Conservation (phyloP, 1,284 basidiomycete species). For the Blastosporella zonata region DNA sequence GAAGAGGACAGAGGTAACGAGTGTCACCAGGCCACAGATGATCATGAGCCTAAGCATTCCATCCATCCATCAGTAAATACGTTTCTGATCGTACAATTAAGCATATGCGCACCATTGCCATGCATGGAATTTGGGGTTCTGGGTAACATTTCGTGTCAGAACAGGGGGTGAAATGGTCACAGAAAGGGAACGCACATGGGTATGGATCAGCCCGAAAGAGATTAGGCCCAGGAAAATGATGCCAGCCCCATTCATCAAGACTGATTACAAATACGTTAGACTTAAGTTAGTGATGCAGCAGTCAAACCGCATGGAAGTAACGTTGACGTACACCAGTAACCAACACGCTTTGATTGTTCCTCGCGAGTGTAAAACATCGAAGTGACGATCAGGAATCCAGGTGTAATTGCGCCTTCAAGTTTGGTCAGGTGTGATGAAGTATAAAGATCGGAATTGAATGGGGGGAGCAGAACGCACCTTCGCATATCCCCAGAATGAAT, state of each 20-base stretch:
- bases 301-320: not conserved
- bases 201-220: conserved; percentile 65
- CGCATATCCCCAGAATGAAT: conserved; percentile 70
- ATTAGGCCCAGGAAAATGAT: conserved; percentile 72
- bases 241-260: conserved; percentile 61
- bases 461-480: conserved; percentile 36
- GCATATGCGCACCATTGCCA: conserved; percentile 43
- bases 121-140: conserved; percentile 32
- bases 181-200: conserved; percentile 26
- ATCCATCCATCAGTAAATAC: too few relatives aligned
- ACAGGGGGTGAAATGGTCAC: not conserved
- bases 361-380: conserved; percentile 72
- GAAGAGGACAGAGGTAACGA: conserved; percentile 55
- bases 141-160: not conserved
- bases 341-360: conserved; percentile 71
- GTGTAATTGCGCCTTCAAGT: conserved; percentile 68
- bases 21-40: conserved; percentile 64
- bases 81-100: not conserved
- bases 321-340: conserved; percentile 65
- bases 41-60: conserved; percentile 75
- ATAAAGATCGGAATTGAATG: not conserved
- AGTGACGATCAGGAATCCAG: conserved; percentile 71
- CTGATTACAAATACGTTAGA: too few relatives aligned
- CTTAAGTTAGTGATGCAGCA: not conserved
- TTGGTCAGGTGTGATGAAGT: too few relatives aligned